Evolutionary conservation across 768 basidiomycete species (phyloP).

Genomic region (Termitomyces sp.): DNA sequence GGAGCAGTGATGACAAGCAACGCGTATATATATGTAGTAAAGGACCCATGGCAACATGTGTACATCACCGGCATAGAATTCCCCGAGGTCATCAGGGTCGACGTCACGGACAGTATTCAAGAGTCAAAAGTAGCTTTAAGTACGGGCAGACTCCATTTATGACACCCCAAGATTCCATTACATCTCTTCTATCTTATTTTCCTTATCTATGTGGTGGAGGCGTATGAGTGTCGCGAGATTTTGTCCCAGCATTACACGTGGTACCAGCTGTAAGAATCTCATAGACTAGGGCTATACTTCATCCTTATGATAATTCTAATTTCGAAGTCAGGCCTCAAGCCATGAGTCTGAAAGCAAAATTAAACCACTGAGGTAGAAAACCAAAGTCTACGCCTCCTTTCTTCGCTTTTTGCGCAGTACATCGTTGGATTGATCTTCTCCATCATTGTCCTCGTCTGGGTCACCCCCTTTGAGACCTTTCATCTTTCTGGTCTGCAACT

Average conservation of each 20-base stretch:
- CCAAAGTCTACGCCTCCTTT: slow-evolving; percentile 3
- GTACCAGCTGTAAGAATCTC: background rate
- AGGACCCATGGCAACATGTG: background rate
- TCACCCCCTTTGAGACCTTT: slow-evolving; percentile 70
- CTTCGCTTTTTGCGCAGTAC: slow-evolving; percentile 16
- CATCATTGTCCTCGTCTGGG: slow-evolving; percentile 17
- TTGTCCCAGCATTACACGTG: background rate
- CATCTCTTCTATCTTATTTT: background rate
- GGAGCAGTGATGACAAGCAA: background rate
- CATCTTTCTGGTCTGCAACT: slow-evolving; percentile 92
- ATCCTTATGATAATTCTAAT: background rate
- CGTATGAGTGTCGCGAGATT: background rate
- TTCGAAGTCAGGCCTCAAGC: background rate
- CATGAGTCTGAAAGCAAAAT: background rate
- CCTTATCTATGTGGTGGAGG: background rate
- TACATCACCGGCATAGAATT: background rate
- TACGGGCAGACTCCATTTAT: too few species aligned
- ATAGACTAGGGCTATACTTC: background rate
- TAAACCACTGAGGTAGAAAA: background rate
- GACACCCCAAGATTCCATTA: background rate
- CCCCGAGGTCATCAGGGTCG: background rate
- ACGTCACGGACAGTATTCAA: too few species aligned
- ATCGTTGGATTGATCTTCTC: slow-evolving; percentile 16
- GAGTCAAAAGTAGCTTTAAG: too few species aligned
- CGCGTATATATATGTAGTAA: background rate